phyloP scores from a whole-genome alignment of 1,284 basidiomycete genomes.

The Puccinia polysora region DNA sequence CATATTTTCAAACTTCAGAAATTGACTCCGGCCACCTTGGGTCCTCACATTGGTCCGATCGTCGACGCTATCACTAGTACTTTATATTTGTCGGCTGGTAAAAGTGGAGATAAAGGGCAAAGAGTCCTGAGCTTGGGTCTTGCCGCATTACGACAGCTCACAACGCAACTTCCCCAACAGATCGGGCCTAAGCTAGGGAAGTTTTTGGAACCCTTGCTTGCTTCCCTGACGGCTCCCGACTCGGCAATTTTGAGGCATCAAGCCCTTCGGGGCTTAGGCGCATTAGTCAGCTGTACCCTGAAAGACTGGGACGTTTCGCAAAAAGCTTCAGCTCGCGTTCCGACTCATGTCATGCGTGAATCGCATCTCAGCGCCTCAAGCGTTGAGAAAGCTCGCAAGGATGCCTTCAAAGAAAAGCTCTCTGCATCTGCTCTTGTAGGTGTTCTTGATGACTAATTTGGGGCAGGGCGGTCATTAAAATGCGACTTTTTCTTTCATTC shows the following conservation, averaged over 20 bases:
- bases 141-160: constrained; percentile 24
- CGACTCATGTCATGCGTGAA: background rate
- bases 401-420: constrained; percentile 38
- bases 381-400: constrained; percentile 14
- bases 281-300: constrained; percentile 31
- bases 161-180: constrained; percentile 24
- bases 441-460: constrained; percentile 2
- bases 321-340: background rate
- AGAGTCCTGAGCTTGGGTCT: constrained; percentile 30
- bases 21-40: constrained; percentile 1
- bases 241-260: constrained; percentile 24
- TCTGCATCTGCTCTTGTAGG: constrained; percentile 29
- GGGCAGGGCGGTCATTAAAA: background rate
- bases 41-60: constrained; percentile 6
- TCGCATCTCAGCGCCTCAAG: background rate
- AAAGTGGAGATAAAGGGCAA: constrained; percentile 37
- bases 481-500: background rate
- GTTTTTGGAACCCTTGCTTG: constrained; percentile 32
- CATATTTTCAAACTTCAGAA: constrained; percentile 34
- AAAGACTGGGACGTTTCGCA: constrained; percentile 13
- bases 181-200: constrained; percentile 5
- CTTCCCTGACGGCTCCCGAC: constrained; percentile 20
- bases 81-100: constrained; percentile 35
- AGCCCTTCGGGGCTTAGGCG: constrained; percentile 23
- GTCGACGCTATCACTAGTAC: constrained; percentile 32